Evolutionary conservation across 805 yeast species (phyloP).

Genomic region (Saccharomycopsis olivae): DNA sequence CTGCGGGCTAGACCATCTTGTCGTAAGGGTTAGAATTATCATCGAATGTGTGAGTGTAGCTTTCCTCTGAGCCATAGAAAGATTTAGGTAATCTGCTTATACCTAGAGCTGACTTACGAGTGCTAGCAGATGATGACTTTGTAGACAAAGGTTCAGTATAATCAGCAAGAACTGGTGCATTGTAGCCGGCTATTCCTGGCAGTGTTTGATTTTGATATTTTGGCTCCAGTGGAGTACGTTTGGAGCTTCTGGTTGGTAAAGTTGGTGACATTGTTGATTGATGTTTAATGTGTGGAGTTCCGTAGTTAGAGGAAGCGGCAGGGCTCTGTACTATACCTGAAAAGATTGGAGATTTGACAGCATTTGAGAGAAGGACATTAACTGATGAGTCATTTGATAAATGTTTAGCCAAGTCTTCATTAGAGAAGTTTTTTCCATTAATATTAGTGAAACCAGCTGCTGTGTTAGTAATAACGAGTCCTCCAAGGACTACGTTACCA

Average conservation of each 20-base stretch:
- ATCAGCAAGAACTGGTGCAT: slow-evolving; percentile 14
- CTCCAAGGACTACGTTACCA: slow-evolving; percentile 14
- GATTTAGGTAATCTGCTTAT: too few species aligned
- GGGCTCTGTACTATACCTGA: too few species aligned
- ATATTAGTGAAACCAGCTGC: slow-evolving; percentile 3
- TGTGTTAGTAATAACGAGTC: slow-evolving; percentile 11
- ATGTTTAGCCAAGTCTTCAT: slow-evolving; percentile 11
- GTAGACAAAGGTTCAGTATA: neutral
- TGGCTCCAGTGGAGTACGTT: slow-evolving; percentile 3
- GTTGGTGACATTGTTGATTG: slow-evolving; percentile 11
- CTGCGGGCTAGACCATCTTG: too few species aligned
- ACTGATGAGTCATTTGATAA: slow-evolving; percentile 6
- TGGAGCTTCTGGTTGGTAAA: slow-evolving; percentile 16
- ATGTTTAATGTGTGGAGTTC: slow-evolving; percentile 2
- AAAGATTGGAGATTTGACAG: slow-evolving; percentile 6
- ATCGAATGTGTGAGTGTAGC: too few species aligned
- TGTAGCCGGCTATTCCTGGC: slow-evolving; percentile 8
- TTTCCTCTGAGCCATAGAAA: slow-evolving; percentile 16
- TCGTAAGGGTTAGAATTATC: too few species aligned
- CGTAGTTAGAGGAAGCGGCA: slow-evolving; percentile 14
- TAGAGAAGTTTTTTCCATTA: slow-evolving; percentile 10
- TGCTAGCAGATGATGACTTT: neutral
- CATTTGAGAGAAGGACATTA: slow-evolving; percentile 5
- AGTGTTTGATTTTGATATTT: neutral
- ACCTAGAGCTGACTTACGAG: slow-evolving; percentile 12